Evolutionary conservation across 2,329 filamentous ascomycete species (phyloP).

Genomic region (Cladosporium halotolerans): DNA sequence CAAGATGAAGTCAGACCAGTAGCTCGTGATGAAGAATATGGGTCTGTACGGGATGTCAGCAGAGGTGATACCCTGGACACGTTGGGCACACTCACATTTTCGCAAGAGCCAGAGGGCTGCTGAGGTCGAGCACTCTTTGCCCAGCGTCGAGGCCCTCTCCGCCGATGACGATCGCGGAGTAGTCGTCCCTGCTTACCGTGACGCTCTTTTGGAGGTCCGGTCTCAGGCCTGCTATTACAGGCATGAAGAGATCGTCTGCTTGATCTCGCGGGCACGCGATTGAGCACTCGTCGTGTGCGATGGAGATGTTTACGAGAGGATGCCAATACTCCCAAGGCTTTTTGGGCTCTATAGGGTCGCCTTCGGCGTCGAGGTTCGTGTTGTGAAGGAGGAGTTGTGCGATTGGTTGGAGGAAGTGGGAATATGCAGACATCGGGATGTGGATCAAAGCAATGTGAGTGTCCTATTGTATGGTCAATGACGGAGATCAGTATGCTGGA

Average conservation of each 20-base stretch:
- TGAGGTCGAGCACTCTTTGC: slow-evolving; percentile 84
- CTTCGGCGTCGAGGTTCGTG: slow-evolving; percentile 34
- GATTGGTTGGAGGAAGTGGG: slow-evolving; percentile 76
- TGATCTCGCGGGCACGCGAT: slow-evolving; percentile 77
- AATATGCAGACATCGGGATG: slow-evolving; percentile 73
- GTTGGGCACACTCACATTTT: slow-evolving; percentile 57
- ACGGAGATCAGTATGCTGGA: not conserved
- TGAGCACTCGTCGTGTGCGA: slow-evolving; percentile 88
- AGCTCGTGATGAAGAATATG: slow-evolving; percentile 98
- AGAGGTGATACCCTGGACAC: not conserved
- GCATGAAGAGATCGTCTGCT: slow-evolving; percentile 68
- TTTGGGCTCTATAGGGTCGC: slow-evolving; percentile 29
- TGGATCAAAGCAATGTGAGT: slow-evolving; percentile 83
- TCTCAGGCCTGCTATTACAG: slow-evolving; percentile 61
- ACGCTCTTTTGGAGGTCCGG: slow-evolving; percentile 41
- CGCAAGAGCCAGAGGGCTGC: slow-evolving; percentile 81
- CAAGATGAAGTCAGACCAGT: slow-evolving; percentile 95
- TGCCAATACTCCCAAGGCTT: slow-evolving; percentile 51
- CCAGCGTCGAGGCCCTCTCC: slow-evolving; percentile 87
- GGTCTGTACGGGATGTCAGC: slow-evolving; percentile 43
- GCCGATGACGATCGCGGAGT: slow-evolving; percentile 82
- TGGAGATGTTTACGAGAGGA: slow-evolving; percentile 85
- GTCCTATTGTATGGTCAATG: slow-evolving; percentile 52
- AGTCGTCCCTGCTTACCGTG: slow-evolving; percentile 74
- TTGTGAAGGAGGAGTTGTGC: slow-evolving; percentile 66